Evolutionary conservation across 441 rosid species (phyloP).

Genomic region (Francoa sonchifolia): DNA sequence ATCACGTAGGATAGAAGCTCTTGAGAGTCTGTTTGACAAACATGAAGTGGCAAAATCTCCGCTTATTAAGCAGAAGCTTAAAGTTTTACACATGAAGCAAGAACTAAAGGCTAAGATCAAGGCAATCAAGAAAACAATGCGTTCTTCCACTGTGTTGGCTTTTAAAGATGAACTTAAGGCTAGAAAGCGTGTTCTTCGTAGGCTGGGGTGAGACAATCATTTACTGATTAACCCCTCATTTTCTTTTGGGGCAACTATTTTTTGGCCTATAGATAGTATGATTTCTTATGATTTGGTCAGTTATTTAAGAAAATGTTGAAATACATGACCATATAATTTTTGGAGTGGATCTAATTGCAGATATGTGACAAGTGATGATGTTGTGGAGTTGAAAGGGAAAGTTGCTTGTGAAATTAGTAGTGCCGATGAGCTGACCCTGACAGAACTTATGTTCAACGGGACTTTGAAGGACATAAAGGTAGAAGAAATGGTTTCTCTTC

Average conservation of each 20-base stretch:
- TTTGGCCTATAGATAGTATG: no score
- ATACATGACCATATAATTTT: background rate
- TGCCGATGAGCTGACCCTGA: constrained; percentile 87
- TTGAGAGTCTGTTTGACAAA: constrained; percentile 74
- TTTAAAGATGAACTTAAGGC: constrained; percentile 98
- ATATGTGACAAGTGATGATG: constrained; percentile 60
- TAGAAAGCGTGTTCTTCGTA: constrained; percentile 82
- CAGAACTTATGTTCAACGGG: constrained; percentile 91
- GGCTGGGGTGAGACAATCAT: constrained; percentile 59
- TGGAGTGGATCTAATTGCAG: constrained; percentile 26
- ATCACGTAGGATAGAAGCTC: constrained; percentile 68
- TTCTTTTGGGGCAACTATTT: background rate
- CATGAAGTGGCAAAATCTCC: constrained; percentile 89
- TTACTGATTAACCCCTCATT: background rate
- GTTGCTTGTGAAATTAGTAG: constrained; percentile 95
- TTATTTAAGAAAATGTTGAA: background rate
- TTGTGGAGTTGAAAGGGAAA: constrained; percentile 86
- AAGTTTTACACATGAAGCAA: constrained; percentile 65
- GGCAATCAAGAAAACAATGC: constrained; percentile 62
- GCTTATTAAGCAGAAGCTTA: constrained; percentile 63
- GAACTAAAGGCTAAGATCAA: constrained; percentile 68
- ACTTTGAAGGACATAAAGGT: constrained; percentile 71
- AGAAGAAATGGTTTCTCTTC: constrained; percentile 90
- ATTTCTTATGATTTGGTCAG: no score
- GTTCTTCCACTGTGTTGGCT: constrained; percentile 68